phyloP scores from a whole-genome alignment of 1,284 basidiomycete species.

The Neonothopanus nambi region DNA sequence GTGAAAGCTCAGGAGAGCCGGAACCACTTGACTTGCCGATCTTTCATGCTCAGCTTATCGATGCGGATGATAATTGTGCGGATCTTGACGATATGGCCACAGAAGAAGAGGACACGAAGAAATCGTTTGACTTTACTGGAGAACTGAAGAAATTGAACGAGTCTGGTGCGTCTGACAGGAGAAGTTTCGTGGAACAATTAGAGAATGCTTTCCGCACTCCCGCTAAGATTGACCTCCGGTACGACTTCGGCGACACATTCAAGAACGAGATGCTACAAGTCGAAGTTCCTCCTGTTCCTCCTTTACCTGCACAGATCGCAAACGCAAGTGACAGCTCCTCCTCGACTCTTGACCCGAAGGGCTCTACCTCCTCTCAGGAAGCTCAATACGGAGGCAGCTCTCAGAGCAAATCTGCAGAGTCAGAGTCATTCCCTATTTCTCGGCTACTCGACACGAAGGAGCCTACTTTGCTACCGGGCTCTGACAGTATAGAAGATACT shows the following conservation, averaged over 20 bases:
- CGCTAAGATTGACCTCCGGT: conserved; percentile 58
- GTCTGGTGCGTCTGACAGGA: conserved; percentile 64
- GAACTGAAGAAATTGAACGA: conserved; percentile 73
- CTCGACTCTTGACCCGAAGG: neutral
- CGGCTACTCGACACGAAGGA: conserved; percentile 35
- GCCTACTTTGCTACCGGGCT: conserved; percentile 36
- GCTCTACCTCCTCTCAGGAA: conserved; percentile 9
- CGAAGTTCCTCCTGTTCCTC: conserved; percentile 49
- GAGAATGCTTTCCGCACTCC: conserved; percentile 79
- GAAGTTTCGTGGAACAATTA: conserved; percentile 81
- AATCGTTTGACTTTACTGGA: conserved; percentile 85
- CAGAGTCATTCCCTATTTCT: conserved; percentile 31
- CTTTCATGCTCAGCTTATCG: conserved; percentile 41
- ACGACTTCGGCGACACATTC: conserved; percentile 35
- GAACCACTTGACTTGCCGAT: conserved; percentile 30
- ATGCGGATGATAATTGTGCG: conserved; percentile 44
- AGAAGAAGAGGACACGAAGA: conserved; percentile 63
- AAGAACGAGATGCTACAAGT: conserved; percentile 27
- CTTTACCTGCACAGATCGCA: conserved; percentile 26
- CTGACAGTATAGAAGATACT: conserved; percentile 32
- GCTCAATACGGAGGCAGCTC: conserved; percentile 6
- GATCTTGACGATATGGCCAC: conserved; percentile 40
- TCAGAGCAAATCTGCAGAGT: conserved; percentile 16
- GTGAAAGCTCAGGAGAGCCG: conserved; percentile 37
- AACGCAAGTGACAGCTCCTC: neutral